phyloP scores from a whole-genome alignment of 2,329 filamentous ascomycete species.

The Sporothrix curviconia region DNA sequence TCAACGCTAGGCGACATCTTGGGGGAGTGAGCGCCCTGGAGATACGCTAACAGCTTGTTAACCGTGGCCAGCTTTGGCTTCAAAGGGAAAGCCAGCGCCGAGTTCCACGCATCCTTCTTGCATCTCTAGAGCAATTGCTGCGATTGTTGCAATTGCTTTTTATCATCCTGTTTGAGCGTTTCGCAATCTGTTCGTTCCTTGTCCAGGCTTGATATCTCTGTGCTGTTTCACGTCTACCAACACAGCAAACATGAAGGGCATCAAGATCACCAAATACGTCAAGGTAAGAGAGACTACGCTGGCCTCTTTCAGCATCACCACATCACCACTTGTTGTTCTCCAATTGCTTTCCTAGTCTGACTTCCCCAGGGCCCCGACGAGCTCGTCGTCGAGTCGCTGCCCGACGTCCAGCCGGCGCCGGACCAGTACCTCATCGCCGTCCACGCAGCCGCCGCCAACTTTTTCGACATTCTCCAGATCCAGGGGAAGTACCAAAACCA shows the following conservation, averaged over 20 bases:
- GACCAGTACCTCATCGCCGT: conserved; percentile 83
- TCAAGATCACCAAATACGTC: conserved; percentile 7
- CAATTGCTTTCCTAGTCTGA: background rate
- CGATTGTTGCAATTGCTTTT: background rate
- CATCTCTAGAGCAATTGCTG: background rate
- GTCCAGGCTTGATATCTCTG: too few species aligned
- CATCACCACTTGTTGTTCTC: background rate
- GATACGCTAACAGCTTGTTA: too few species aligned
- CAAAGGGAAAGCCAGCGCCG: background rate
- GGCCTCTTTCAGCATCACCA: too few species aligned
- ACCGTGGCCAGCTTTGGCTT: conserved; percentile 1
- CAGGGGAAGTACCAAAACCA: conserved; percentile 94
- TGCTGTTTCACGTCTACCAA: background rate
- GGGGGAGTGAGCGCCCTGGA: background rate
- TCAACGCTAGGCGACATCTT: too few species aligned
- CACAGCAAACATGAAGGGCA: conserved; percentile 4
- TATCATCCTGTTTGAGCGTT: background rate
- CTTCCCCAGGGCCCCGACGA: conserved; percentile 62
- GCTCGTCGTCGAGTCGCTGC: conserved; percentile 66
- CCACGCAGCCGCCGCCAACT: conserved; percentile 84
- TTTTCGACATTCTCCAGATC: conserved; percentile 95
- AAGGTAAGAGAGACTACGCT: background rate
- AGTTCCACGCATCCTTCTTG: background rate
- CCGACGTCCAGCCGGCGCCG: conserved; percentile 63
- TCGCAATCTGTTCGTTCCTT: background rate